These are phyloP conservation scores for Monosporascus sp. DNA, from an alignment of 2,329 filamentous ascomycete species.

Conservation along the genomic window DNA sequence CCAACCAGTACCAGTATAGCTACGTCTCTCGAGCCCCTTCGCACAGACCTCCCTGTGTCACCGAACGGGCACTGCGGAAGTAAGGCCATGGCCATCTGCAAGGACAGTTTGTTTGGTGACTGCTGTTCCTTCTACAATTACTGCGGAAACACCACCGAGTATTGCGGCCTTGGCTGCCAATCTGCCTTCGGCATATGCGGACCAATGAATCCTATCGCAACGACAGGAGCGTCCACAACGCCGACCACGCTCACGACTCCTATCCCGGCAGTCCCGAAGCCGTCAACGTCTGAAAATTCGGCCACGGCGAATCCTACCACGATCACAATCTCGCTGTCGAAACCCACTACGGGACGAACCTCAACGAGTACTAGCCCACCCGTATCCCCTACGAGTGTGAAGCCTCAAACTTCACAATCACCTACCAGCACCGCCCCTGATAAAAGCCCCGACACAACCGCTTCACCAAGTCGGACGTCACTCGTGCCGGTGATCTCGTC, in stretches of 20 bases:
- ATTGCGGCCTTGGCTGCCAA: constrained; percentile 7
- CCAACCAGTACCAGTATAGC: not conserved
- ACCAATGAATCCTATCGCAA: constrained; percentile 4
- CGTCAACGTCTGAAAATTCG: not conserved
- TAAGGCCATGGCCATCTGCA: constrained; percentile 1
- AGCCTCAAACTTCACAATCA: not conserved
- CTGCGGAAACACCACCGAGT: constrained; percentile 8
- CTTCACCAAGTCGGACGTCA: not conserved
- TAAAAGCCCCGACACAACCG: not conserved
- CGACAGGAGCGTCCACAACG: constrained; percentile 1
- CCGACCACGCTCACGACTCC: not conserved
- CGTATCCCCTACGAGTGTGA: not conserved
- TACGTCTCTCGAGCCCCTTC: constrained; percentile 1
- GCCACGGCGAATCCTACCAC: not conserved
- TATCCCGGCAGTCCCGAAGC: not conserved
- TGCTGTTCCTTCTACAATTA: constrained; percentile 8
- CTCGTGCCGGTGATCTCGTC: not conserved
- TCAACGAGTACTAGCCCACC: not conserved
- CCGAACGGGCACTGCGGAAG: constrained; percentile 7
- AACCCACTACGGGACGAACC: not conserved
- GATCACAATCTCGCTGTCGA: not conserved
- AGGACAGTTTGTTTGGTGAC: constrained; percentile 6
- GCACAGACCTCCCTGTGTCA: constrained; percentile 5
- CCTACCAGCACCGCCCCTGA: not conserved
- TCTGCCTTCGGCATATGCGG: constrained; percentile 5